Evolutionary conservation across 2,329 filamentous ascomycete species (phyloP).

Genomic region (Hymenoscyphus fraxineus): DNA sequence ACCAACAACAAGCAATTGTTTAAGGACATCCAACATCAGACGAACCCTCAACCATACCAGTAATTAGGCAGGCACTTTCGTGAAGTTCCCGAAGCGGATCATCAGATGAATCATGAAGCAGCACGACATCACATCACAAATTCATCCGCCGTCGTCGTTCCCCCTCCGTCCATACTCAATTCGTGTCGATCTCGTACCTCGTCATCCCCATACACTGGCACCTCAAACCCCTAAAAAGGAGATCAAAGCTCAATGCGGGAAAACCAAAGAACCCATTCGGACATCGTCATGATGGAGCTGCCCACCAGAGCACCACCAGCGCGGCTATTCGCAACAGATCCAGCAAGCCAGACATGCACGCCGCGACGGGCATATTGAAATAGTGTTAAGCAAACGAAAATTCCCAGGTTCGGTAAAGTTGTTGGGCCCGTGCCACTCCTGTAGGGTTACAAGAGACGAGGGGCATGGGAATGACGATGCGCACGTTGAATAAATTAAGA

Average conservation of each 20-base stretch:
- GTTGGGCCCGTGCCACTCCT: neutral
- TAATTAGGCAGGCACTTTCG: neutral
- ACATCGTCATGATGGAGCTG: neutral
- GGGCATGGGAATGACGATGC: neutral
- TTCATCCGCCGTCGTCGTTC: neutral
- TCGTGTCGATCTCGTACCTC: neutral
- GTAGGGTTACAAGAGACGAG: neutral
- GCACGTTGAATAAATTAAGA: too few species aligned
- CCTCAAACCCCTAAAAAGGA: neutral
- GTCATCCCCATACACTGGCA: neutral
- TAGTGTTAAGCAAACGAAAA: too few species aligned
- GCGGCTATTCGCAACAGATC: neutral
- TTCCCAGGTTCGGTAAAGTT: too few species aligned
- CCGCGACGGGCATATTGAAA: neutral
- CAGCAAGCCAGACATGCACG: neutral
- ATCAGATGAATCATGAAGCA: neutral
- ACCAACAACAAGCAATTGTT: neutral
- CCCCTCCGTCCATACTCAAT: neutral
- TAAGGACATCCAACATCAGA: neutral
- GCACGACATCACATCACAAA: too few species aligned
- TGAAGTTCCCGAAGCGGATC: neutral
- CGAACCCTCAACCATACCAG: neutral
- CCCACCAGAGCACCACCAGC: neutral
- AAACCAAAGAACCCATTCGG: neutral
- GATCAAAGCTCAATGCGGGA: constrained; percentile 1